Evolutionary conservation across 2,329 filamentous ascomycete species (phyloP).

Genomic region (Clarireedia sp.): DNA sequence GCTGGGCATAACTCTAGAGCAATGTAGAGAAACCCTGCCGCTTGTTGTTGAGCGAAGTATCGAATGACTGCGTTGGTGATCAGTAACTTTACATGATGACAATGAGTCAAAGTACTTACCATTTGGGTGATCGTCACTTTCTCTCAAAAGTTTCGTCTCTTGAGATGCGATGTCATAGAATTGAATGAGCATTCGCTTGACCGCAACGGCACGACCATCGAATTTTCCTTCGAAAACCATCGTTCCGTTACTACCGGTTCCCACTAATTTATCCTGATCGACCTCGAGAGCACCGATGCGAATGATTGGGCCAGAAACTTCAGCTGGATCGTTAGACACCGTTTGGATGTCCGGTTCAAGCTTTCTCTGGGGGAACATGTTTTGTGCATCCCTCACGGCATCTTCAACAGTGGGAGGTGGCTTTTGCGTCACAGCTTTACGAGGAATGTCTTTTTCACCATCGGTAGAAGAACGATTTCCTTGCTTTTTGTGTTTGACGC

Average conservation of each 20-base stretch:
- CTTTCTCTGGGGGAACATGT: slow-evolving; percentile 43
- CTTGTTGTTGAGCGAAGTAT: slow-evolving; percentile 87
- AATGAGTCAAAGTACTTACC: slow-evolving; percentile 34
- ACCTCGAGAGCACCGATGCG: slow-evolving; percentile 58
- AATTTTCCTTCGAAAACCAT: slow-evolving; percentile 93
- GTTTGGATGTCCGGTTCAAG: slow-evolving; percentile 57
- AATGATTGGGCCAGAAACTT: slow-evolving; percentile 51
- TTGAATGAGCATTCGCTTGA: slow-evolving; percentile 93
- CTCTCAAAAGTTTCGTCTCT: slow-evolving; percentile 81
- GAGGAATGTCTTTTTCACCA: slow-evolving; percentile 24
- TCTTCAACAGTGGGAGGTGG: slow-evolving; percentile 46
- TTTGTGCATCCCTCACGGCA: slow-evolving; percentile 50
- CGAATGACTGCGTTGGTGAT: slow-evolving; percentile 61
- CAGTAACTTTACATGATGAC: slow-evolving; percentile 1
- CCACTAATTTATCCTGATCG: slow-evolving; percentile 54
- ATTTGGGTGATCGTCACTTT: slow-evolving; percentile 93
- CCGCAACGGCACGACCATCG: slow-evolving; percentile 84
- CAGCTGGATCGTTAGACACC: slow-evolving; percentile 48
- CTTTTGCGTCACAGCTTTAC: slow-evolving; percentile 12
- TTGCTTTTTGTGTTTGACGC: slow-evolving; percentile 55
- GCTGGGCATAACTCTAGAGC: slow-evolving; percentile 90
- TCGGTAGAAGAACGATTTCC: slow-evolving; percentile 37
- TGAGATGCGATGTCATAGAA: slow-evolving; percentile 94
- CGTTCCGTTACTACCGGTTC: slow-evolving; percentile 91
- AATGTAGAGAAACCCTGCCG: slow-evolving; percentile 89